phyloP scores from a whole-genome alignment of 495 filamentous ascomycete species.

The Pyrenula massariospora region DNA sequence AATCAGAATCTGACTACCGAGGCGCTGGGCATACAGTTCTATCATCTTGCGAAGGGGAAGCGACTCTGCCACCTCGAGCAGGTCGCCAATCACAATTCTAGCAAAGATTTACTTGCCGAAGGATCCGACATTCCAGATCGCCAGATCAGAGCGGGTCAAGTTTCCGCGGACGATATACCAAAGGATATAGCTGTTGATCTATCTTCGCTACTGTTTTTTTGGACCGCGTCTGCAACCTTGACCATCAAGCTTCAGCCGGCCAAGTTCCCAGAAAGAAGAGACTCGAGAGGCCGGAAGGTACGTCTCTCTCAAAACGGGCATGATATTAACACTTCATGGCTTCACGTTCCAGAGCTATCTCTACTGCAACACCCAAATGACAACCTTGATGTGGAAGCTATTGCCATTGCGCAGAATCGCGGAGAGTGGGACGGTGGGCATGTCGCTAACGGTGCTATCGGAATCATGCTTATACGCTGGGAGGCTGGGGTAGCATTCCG shows the following conservation, averaged over 20 bases:
- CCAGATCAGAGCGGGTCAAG: not conserved
- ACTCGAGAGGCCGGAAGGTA: not conserved
- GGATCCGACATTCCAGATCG: not conserved
- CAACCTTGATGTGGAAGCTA: not conserved
- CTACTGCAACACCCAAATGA: not conserved
- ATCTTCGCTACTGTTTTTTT: not conserved
- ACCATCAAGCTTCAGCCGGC: not conserved
- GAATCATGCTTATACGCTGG: not conserved
- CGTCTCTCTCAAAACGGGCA: not conserved
- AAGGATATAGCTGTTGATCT: not conserved
- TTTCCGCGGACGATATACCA: not conserved
- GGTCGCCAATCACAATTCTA: not conserved
- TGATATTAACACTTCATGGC: not conserved
- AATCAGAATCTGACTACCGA: not conserved
- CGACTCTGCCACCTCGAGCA: no score
- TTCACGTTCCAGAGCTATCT: not conserved
- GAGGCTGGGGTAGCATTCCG: not conserved
- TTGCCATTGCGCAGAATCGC: not conserved
- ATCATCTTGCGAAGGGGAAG: not conserved
- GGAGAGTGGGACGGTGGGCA: not conserved
- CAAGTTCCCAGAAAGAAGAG: not conserved
- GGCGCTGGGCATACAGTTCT: not conserved
- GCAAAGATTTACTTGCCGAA: not conserved
- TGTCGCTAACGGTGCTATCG: not conserved
- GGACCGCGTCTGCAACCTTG: not conserved